Evolutionary conservation across 805 yeast species (phyloP), one percentile per base, ranked within the genome.

Genomic region (Pichia gijzeniarum): DNA sequence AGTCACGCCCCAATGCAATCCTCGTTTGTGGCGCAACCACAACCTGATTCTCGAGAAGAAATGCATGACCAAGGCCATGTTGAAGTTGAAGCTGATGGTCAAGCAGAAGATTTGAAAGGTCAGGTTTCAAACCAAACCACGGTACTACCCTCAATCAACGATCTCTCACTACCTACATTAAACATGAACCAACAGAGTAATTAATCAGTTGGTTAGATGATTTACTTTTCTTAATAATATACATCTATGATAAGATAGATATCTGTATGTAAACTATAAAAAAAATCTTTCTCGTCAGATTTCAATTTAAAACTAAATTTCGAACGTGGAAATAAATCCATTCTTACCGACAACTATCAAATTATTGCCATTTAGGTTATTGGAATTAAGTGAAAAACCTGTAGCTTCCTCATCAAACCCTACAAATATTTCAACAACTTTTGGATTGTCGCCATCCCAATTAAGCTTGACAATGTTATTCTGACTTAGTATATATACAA

Each of bases 111-210:
- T 25, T 25, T 7, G 6, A 25, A 25, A 25, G 10, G 28, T 25
- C 28, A 25, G 28, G 28, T 12, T 40, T 35, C 38, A 18, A 44
- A 4, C 7, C 38, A 38, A 34, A 9, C 40, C 6, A 27, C 47
- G 2, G 22, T 32, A 9, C 14, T 41, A 13, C 64, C 64, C 6
- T 55, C 63, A 1, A 60, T 62, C 32, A 62, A 58, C 46, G 58
- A 58, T 32, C 49, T 63, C 35, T 55, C 64, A 14, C 47, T 63
- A 43, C 67, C 67, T 16, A 64, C 66, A 6, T 37, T 61, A 6
- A 59, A 57, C 47, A 55, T 58, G 58, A 59, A 54, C 33, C 61
- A 59, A 48, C 51, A 55, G 51, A 53, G 49, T 35, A 48, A 52
- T 27, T 43, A 25, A 6, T 7, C 10, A 25, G n/a, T n/a, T n/a